phyloP scores from a whole-genome alignment of 257 asterid species.

The Sherardia arvensis region DNA sequence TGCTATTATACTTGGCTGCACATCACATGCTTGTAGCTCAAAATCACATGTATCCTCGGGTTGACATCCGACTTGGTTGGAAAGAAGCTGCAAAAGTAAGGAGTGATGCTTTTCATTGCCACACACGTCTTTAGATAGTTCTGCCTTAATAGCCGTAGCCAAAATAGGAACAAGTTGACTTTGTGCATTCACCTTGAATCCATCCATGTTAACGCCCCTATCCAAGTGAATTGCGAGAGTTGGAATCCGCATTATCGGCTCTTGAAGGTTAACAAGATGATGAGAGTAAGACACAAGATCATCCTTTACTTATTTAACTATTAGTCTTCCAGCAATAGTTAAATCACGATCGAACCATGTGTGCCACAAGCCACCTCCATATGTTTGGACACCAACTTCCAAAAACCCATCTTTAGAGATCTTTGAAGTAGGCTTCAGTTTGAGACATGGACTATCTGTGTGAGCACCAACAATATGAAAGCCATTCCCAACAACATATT shows the following conservation, averaged over 20 bases:
- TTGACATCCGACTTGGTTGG: constrained; percentile 56
- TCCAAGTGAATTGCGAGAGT: constrained; percentile 94
- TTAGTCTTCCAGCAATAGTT: constrained; percentile 81
- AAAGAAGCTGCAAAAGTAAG: constrained; percentile 80
- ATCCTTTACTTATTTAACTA: constrained; percentile 49
- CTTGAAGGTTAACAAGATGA: constrained; percentile 59
- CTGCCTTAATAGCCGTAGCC: constrained; percentile 89
- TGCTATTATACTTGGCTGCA: constrained; percentile 78
- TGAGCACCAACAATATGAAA: constrained; percentile 85
- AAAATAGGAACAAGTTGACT: constrained; percentile 83
- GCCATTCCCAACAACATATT: constrained; percentile 75
- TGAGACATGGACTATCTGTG: constrained; percentile 89
- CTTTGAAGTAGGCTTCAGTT: constrained; percentile 77
- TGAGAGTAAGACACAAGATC: constrained; percentile 54
- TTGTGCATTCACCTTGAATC: constrained; percentile 77
- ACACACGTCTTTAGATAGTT: constrained; percentile 50
- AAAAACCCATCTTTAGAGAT: constrained; percentile 82
- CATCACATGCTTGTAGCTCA: constrained; percentile 92
- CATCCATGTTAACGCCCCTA: constrained; percentile 74
- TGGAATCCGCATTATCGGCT: constrained; percentile 92
- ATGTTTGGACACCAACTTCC: constrained; percentile 95
- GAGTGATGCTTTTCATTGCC: constrained; percentile 64
- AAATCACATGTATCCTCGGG: constrained; percentile 82
- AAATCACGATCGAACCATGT: constrained; percentile 98
- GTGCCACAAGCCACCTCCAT: no score